phyloP scores from a whole-genome alignment of 179 eudicot genomes.

The Beta macrorhiza region DNA sequence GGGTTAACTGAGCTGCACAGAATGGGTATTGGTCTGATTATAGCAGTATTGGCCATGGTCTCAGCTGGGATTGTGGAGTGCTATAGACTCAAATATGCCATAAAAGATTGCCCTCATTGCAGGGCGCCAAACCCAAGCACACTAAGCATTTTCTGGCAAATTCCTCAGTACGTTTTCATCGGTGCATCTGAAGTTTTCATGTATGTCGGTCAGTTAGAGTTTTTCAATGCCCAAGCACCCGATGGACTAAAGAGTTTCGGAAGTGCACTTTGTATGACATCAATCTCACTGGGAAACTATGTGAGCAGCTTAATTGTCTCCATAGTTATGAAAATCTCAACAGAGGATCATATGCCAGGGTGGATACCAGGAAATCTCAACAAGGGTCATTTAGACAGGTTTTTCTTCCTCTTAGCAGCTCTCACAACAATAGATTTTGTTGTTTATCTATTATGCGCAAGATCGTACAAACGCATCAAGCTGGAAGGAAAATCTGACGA shows the following conservation, averaged over 20 bases:
- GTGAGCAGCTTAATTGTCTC: slow-evolving; percentile 62
- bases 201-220: slow-evolving; percentile 80
- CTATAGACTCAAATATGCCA: slow-evolving; percentile 53
- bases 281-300: slow-evolving; percentile 75
- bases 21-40: slow-evolving; percentile 76
- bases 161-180: slow-evolving; percentile 70
- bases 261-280: slow-evolving; percentile 79
- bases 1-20: slow-evolving; percentile 72
- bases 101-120: slow-evolving; percentile 36
- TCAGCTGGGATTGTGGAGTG: slow-evolving; percentile 77
- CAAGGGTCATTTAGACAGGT: slow-evolving; percentile 74
- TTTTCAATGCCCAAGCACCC: slow-evolving; percentile 80
- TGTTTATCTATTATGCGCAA: slow-evolving; percentile 59
- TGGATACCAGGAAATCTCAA: slow-evolving; percentile 80
- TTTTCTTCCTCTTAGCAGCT: slow-evolving; percentile 66
- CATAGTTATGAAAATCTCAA: slow-evolving; percentile 68
- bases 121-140: slow-evolving; percentile 50
- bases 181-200: slow-evolving; percentile 84
- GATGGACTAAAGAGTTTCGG: slow-evolving; percentile 85
- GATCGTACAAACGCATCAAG: slow-evolving; percentile 56
- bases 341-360: slow-evolving; percentile 60
- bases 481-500: slow-evolving; percentile 38
- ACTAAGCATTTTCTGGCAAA: slow-evolving; percentile 81
- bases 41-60: slow-evolving; percentile 65
- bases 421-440: slow-evolving; percentile 55